phyloP scores from a whole-genome alignment of 257 asterid genomes.

The Lavandula angustifolia region DNA sequence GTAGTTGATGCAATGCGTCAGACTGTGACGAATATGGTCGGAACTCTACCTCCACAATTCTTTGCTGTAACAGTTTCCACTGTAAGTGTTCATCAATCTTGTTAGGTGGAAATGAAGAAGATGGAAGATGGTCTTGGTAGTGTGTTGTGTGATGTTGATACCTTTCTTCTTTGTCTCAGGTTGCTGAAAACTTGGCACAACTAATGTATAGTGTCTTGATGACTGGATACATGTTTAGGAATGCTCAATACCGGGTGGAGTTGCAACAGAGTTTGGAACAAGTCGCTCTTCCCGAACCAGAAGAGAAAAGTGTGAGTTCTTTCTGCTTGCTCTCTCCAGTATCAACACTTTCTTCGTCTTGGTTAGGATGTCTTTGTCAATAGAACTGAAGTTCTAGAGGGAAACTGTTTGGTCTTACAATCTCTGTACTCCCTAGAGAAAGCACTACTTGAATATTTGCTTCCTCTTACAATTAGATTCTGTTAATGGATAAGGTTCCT shows the following conservation, averaged over 20 bases:
- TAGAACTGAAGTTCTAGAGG: slow-evolving; percentile 9
- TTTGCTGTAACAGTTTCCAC: slow-evolving; percentile 88
- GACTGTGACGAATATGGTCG: slow-evolving; percentile 94
- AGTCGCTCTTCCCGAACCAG: slow-evolving; percentile 93
- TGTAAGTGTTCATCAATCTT: slow-evolving; percentile 46
- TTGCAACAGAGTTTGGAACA: slow-evolving; percentile 96
- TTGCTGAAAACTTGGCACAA: slow-evolving; percentile 97
- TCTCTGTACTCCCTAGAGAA: neutral
- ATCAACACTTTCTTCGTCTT: slow-evolving; percentile 3
- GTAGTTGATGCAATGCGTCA: slow-evolving; percentile 99
- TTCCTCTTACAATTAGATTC: slow-evolving; percentile 14
- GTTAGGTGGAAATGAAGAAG: slow-evolving; percentile 3
- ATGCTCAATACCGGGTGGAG: slow-evolving; percentile 86
- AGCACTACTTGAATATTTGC: slow-evolving; percentile 15
- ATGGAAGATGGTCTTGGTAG: slow-evolving; percentile 21
- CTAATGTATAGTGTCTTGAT: slow-evolving; percentile 95
- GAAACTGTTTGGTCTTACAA: neutral
- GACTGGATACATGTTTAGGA: slow-evolving; percentile 98
- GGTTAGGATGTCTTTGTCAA: slow-evolving; percentile 6
- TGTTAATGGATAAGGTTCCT: neutral
- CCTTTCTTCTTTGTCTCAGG: slow-evolving; percentile 45
- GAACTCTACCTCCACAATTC: slow-evolving; percentile 94
- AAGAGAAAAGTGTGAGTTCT: slow-evolving; percentile 51
- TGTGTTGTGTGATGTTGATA: slow-evolving; percentile 27
- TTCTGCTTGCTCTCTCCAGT: slow-evolving; percentile 22